Conservation (phyloP, 768 basidiomycete genomes). For the Tricholoma terreum region DNA sequence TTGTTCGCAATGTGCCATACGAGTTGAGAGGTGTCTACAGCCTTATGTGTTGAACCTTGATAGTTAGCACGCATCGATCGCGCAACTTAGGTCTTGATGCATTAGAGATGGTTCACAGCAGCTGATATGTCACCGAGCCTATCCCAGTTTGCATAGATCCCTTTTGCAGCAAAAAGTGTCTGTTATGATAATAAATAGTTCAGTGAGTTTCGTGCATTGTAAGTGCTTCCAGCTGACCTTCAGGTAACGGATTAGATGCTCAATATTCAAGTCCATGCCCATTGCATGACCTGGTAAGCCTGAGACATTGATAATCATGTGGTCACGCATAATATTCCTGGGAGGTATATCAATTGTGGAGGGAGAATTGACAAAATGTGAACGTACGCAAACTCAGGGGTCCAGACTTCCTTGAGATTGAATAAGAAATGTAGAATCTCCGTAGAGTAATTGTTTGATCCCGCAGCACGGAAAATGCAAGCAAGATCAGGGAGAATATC, state of each 20-base stretch:
- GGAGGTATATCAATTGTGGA: background rate
- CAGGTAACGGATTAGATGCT: too few species aligned
- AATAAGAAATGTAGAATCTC: slow-evolving; percentile 28
- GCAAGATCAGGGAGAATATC: slow-evolving; percentile 24
- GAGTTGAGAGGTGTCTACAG: slow-evolving; percentile 12
- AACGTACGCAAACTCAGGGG: slow-evolving; percentile 24
- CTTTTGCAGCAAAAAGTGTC: slow-evolving; percentile 28
- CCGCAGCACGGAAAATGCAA: slow-evolving; percentile 28
- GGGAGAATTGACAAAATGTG: background rate
- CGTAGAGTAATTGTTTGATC: slow-evolving; percentile 30
- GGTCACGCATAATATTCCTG: slow-evolving; percentile 36
- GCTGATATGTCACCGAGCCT: slow-evolving; percentile 30
- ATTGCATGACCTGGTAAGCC: slow-evolving; percentile 33
- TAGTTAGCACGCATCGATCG: slow-evolving; percentile 17
- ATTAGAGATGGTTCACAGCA: slow-evolving; percentile 21
- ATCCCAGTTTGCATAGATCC: slow-evolving; percentile 30
- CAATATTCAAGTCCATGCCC: too few species aligned
- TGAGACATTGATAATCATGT: slow-evolving; percentile 31
- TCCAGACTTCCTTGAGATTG: slow-evolving; percentile 20
- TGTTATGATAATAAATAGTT: slow-evolving; percentile 27
- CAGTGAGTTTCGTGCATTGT: slow-evolving; percentile 41
- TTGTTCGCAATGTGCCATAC: slow-evolving; percentile 21
- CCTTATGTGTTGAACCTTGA: slow-evolving; percentile 24
- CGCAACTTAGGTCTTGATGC: slow-evolving; percentile 26
- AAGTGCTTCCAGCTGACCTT: too few species aligned